phyloP scores from a whole-genome alignment of 2,329 filamentous ascomycete species.

The Cladosporium sp. region DNA sequence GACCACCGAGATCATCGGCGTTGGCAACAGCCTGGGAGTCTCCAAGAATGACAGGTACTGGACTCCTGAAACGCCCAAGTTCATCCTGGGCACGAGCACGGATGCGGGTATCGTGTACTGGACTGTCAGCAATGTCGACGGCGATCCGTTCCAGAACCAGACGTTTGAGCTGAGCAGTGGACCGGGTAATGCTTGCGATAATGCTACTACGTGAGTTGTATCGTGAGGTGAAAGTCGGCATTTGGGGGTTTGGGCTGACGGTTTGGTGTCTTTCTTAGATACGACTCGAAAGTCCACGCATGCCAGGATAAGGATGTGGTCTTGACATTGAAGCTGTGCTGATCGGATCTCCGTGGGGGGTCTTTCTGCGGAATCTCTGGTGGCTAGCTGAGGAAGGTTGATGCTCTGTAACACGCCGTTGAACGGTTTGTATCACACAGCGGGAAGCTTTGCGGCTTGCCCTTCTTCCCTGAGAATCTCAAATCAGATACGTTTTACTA shows the following conservation, averaged over 20 bases:
- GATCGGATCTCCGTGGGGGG: not conserved
- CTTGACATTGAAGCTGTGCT: conserved; percentile 28
- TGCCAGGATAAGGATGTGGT: conserved; percentile 29
- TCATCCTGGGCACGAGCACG: conserved; percentile 33
- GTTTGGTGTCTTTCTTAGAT: not conserved
- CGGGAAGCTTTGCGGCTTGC: not conserved
- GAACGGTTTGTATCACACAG: not conserved
- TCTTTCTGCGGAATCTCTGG: not conserved
- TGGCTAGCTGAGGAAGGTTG: not conserved
- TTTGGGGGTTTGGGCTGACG: not conserved
- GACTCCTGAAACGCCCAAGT: conserved; percentile 28
- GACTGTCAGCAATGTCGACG: conserved; percentile 32
- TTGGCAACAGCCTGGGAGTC: conserved; percentile 37
- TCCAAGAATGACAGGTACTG: conserved; percentile 33
- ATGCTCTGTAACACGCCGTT: not conserved
- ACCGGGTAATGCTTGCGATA: conserved; percentile 18
- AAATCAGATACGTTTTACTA: not conserved
- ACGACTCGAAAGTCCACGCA: conserved; percentile 26
- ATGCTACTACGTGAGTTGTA: conserved; percentile 16
- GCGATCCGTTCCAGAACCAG: conserved; percentile 32
- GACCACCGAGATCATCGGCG: conserved; percentile 28
- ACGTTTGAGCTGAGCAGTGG: conserved; percentile 28
- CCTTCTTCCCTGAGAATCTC: too few species aligned
- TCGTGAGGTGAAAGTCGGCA: not conserved
- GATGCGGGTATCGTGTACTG: conserved; percentile 32